Evolutionary conservation across 331 rosid species (phyloP).

Genomic region (Prunus yedoensis): DNA sequence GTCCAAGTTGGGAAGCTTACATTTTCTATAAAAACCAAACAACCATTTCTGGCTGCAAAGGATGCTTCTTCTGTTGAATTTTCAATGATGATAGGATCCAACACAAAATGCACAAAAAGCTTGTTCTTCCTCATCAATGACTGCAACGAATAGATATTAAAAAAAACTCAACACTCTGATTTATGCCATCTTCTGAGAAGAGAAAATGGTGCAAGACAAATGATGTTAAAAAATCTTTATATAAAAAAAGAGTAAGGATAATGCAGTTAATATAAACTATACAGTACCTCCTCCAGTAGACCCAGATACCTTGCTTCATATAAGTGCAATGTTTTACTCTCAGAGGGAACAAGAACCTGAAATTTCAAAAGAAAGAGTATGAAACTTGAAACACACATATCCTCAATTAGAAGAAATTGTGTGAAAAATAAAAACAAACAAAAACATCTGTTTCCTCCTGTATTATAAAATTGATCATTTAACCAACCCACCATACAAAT

Average conservation of each 20-base stretch:
- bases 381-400: neutral
- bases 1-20: slow-evolving; percentile 29
- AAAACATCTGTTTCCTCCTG: neutral
- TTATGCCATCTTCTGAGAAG: neutral
- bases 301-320: slow-evolving; percentile 53
- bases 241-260: neutral
- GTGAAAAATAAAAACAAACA: neutral
- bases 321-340: slow-evolving; percentile 42
- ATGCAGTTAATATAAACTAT: neutral
- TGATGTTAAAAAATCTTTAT: neutral
- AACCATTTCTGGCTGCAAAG: slow-evolving; percentile 52
- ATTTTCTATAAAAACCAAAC: slow-evolving; percentile 42
- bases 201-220: neutral
- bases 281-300: slow-evolving; percentile 42
- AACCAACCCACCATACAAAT: neutral
- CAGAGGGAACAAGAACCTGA: slow-evolving; percentile 53
- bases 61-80: slow-evolving; percentile 42
- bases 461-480: neutral
- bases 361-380: neutral
- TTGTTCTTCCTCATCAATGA: slow-evolving; percentile 35
- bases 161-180: neutral
- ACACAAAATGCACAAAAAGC: slow-evolving; percentile 52
- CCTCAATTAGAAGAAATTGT: neutral
- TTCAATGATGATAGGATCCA: slow-evolving; percentile 43
- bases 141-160: slow-evolving; percentile 16